A percentile compares a stretch with the other conserved stretches of the same genome.
phyloP scores from a whole-genome alignment of 2,329 filamentous ascomycete genomes.

The Stemphylium beticola region DNA sequence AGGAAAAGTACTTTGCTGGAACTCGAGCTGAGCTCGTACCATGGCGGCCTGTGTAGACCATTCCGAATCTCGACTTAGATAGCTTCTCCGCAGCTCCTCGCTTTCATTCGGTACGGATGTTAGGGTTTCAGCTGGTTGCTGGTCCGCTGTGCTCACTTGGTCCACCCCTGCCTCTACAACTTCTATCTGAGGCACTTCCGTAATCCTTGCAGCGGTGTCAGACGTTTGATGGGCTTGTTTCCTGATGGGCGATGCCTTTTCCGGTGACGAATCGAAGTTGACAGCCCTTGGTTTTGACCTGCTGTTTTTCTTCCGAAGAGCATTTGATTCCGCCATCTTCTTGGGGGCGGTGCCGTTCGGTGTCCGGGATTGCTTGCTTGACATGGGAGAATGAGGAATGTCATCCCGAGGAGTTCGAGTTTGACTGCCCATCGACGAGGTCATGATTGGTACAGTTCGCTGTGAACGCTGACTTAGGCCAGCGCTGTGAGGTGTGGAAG shows the following conservation, averaged over 20 bases:
- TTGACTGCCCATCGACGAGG: slow-evolving; percentile 5
- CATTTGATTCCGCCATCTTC: slow-evolving; percentile 15
- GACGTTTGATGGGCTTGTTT: not conserved
- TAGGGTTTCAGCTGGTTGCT: not conserved
- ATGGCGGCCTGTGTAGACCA: slow-evolving; percentile 48
- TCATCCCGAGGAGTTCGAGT: slow-evolving; percentile 5
- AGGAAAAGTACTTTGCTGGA: slow-evolving; percentile 38
- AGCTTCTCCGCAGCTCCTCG: slow-evolving; percentile 5
- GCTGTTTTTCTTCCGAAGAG: slow-evolving; percentile 1
- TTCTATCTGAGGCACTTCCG: not conserved
- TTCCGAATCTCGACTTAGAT: slow-evolving; percentile 29
- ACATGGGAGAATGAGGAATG: not conserved
- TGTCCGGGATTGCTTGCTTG: not conserved
- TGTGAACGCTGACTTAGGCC: slow-evolving; percentile 5
- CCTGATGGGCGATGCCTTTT: slow-evolving; percentile 1
- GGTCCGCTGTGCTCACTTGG: not conserved
- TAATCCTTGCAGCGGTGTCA: not conserved
- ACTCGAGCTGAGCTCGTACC: slow-evolving; percentile 40
- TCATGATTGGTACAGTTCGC: slow-evolving; percentile 10
- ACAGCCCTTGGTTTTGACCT: slow-evolving; percentile 28
- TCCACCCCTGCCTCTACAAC: not conserved
- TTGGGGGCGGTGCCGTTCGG: not conserved
- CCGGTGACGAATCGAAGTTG: slow-evolving; percentile 36
- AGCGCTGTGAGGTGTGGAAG: not conserved
- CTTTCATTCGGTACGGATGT: not conserved